A percentile compares a stretch with the other conserved stretches of the same genome.
Conservation (phyloP, 441 rosid species). For the Bruguiera hainesii region DNA sequence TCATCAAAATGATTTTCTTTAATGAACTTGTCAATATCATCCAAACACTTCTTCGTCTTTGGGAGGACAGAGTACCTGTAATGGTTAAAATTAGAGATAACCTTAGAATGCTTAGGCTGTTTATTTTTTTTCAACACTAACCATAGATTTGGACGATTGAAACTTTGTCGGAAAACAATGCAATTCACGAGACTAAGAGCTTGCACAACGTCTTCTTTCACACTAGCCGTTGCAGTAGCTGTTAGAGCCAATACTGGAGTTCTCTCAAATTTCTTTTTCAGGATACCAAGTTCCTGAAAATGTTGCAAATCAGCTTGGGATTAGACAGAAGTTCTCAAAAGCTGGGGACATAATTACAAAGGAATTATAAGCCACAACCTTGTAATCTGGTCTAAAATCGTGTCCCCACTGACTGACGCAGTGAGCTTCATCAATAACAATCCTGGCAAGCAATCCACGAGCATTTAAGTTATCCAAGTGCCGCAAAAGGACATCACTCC, state of each 20-base stretch:
- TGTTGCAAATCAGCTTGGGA: conserved; percentile 16
- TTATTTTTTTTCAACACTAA: conserved; percentile 33
- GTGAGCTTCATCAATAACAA: conserved; percentile 98
- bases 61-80: conserved; percentile 83
- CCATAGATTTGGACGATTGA: conserved; percentile 90
- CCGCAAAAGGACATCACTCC: conserved; percentile 89
- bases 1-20: conserved; percentile 85
- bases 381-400: conserved; percentile 98
- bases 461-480: conserved; percentile 72
- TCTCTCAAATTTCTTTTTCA: conserved; percentile 82
- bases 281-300: conserved; percentile 84
- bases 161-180: conserved; percentile 92
- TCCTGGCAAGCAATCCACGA: conserved; percentile 79
- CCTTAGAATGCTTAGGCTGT: conserved; percentile 14
- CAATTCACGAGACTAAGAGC: conserved; percentile 96
- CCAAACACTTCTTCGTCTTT: conserved; percentile 85
- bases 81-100: conserved; percentile 29
- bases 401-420: conserved; percentile 99
- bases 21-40: conserved; percentile 85
- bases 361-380: conserved; percentile 46
- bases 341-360: conserved; percentile 5
- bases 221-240: conserved; percentile 98
- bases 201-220: conserved; percentile 96
- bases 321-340: conserved; percentile 22
- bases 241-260: conserved; percentile 95